Base-by-base conservation (phyloP, 164 flowering plant genomes). In the Nelumbo lutea region DNA sequence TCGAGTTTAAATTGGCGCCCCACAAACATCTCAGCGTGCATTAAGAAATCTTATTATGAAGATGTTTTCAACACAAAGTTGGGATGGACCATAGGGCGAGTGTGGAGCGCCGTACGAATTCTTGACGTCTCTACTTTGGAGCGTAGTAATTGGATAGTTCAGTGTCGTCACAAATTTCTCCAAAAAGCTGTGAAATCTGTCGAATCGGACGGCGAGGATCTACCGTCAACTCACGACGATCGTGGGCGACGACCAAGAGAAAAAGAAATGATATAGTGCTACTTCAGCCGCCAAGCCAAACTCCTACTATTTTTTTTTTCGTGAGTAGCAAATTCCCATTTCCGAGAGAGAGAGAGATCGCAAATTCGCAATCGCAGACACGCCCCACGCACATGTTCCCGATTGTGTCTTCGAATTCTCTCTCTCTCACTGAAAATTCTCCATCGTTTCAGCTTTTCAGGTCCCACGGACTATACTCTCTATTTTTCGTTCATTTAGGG, bases 181-280 rank as follows among this genome's bases (percentile, higher is more conserved):
- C 10, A 27, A 27, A 5, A 44, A 44, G n/a, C 45, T 45, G 15
- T 45, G 48, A 50, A 64, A 50, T 51, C 50, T 42, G 43, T 62
- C 38, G 50, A 39, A 64, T 27, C 8, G 6, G 43, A 66, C 60
- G 68, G 68, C 47, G 13, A 3, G 8, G 47, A 66, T 66, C 48
- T 42, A 45, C 41, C 44, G 10, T 59, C 0, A 8, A 40, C 62
- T 41, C 5, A 4, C 62, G 52, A 66, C 47, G 43, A 66, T 41
- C 68, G n/a, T 41, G 27, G 39, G 55, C 68, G 68, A 65, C 68
- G 68, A 65, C 68, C 48, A 7, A 41, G 56, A 51, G 47, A 53
- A 3, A n/a, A 42, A 53, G n/a, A 65, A 27, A 27, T 27, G 3
- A 40, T 2, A 27, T 1, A 41, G 14, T 27, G 14, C 57, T 53